These are phyloP conservation scores for Fusarium gaditjirri DNA, from an alignment of 2,329 filamentous ascomycete species.

Conservation along the genomic window DNA sequence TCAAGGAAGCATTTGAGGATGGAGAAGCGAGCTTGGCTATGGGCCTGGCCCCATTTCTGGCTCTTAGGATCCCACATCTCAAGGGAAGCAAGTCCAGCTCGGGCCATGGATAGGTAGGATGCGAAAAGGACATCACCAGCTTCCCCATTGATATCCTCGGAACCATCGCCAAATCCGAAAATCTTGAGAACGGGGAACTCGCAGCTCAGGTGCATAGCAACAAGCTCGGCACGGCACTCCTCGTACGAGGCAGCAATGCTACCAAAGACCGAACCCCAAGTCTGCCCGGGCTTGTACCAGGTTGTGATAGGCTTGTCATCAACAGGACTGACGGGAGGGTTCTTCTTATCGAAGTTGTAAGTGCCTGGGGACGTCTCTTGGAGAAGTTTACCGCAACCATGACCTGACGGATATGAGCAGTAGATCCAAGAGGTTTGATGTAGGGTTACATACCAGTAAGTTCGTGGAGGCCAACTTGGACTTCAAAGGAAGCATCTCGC, in stretches of 20 bases:
- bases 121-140: conserved; percentile 90
- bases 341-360: conserved; percentile 88
- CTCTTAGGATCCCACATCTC: conserved; percentile 96
- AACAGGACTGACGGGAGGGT: conserved; percentile 84
- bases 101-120: conserved; percentile 92
- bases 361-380: conserved; percentile 85
- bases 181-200: conserved; percentile 90
- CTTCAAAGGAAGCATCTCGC: conserved; percentile 89
- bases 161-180: conserved; percentile 89
- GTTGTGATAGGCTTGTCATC: conserved; percentile 78
- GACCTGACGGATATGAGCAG: conserved; percentile 60
- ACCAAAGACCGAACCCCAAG: conserved; percentile 93
- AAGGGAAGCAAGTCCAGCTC: conserved; percentile 86
- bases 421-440: background rate
- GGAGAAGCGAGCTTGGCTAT: conserved; percentile 91
- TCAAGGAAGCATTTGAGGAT: conserved; percentile 87
- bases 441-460: conserved; percentile 62
- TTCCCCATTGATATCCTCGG: conserved; percentile 74
- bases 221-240: conserved; percentile 93
- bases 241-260: conserved; percentile 89
- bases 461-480: conserved; percentile 95
- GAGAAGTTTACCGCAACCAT: conserved; percentile 92
- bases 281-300: conserved; percentile 96
- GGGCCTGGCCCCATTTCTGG: conserved; percentile 91
- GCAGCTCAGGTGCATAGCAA: conserved; percentile 90